Evolutionary conservation across 2,329 filamentous ascomycete species (phyloP), one percentile per base, ranked within the genome.

Genomic region (Purpureocillium lavendulum): DNA sequence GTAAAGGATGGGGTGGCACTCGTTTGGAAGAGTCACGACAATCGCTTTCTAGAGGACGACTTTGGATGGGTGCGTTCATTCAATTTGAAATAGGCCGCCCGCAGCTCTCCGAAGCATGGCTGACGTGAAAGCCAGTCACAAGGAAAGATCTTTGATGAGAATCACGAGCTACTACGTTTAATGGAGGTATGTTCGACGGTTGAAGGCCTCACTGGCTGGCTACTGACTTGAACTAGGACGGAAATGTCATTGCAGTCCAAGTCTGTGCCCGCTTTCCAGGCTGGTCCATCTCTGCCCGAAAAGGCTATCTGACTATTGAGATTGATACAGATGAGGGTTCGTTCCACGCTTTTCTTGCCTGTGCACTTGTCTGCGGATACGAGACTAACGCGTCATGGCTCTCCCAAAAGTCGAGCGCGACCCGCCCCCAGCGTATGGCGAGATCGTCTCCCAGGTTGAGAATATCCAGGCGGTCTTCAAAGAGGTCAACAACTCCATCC

Each of bases 181-280:
- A 18, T 43, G n/a, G 40, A 45, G 41, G 41, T 39, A 30, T 33
- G 21, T 10, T 26, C 21, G 21, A 26, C 21, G 21, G 21, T 26
- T 26, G 21, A 26, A 26, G 21, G 10, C n/a, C n/a, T n/a, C n/a
- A 26, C 5, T 5, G 21, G 21, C 5, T 6, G 6, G 10, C 21
- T 26, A 26, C 21, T 26, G 21, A 26, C 21, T n/a, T 26, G 21
- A 26, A 26, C 21, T 10, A 45, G 43, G 37, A 37, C 4, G 40
- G 40, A 7, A 43, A 45, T 9, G 40, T 43, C 7, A 40, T 45
- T 24, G 43, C 34, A 2, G 43, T 45, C n/a, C 43, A 37, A 8
- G 26, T 45, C 10, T 45, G 43, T 21, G 43, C 43, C 14, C 40
- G 43, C 9, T 45, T 40, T 24, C 2, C 1, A 1, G 34, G 38